A percentile compares a stretch with the other conserved stretches of the same genome.
phyloP scores from a whole-genome alignment of 768 basidiomycete genomes.

The Lentinula boryana region DNA sequence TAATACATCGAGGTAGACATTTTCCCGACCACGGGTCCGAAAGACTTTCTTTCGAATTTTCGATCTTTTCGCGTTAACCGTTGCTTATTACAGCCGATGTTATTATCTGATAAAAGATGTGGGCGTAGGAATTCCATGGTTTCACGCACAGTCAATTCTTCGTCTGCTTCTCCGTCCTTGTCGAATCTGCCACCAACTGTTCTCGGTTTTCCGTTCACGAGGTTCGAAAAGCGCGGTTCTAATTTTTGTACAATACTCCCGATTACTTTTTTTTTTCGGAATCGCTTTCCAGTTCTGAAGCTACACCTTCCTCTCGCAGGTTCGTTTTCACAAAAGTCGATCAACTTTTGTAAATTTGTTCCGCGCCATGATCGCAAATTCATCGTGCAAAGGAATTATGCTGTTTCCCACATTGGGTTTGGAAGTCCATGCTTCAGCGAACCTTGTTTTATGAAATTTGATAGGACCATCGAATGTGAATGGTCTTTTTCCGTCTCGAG shows the following conservation, averaged over 20 bases:
- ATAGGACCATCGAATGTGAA: background rate
- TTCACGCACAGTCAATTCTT: background rate
- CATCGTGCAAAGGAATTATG: background rate
- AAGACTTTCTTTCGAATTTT: background rate
- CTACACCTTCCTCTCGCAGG: background rate
- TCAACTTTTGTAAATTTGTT: background rate
- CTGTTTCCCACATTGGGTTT: background rate
- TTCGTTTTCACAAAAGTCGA: background rate
- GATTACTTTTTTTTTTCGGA: background rate
- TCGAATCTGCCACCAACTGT: background rate
- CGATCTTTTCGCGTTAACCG: background rate
- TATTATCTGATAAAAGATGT: background rate
- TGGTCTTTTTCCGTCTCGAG: background rate
- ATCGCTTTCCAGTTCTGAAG: background rate
- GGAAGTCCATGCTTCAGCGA: background rate
- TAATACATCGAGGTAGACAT: background rate
- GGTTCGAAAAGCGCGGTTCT: background rate
- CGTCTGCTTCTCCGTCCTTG: background rate
- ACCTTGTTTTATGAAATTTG: background rate
- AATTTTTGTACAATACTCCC: background rate
- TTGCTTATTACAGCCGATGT: background rate
- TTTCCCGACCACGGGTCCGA: background rate
- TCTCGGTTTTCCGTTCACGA: background rate
- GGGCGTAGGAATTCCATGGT: background rate
- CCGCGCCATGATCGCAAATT: background rate